Base-by-base conservation (phyloP, 345 rosid species). In the Hevea brasiliensis region DNA sequence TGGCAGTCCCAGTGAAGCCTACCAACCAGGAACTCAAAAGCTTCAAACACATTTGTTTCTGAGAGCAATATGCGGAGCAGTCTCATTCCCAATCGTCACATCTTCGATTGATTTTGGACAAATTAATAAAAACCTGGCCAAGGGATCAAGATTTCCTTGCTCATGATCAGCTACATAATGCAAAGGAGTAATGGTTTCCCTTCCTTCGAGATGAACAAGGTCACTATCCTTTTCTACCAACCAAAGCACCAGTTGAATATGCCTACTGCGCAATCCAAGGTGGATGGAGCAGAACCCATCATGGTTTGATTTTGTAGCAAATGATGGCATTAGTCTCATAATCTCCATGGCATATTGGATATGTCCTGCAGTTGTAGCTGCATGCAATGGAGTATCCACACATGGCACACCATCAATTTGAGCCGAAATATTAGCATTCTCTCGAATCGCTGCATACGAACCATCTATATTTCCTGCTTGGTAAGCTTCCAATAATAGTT, bases 381-480 rank as follows among this genome's bases (percentile, higher is more conserved):
- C 51, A 29, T 85, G 86, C 23, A 82, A 75, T 61, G 84, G 85
- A 60, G 80, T 82, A n/a, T 76, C 60, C 4, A 73, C 13, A 63
- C 80, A 85, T 0, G 84, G 74, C n/a, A 64, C 62, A 12, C 61
- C 0, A 58, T 79, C 76, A 27, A 77, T 51, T 13, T 56, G 53
- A 0, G 15, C 58, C 7, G 81, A 65, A 74, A 74, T 24, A 32
- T 71, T 23, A 12, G 74, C 71, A 68, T 80, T 60, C 9, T 68
- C 42, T 55, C 47, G 27, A 41, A 80, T 80, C 0, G 70, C 26
- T 50, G 70, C 71, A 35, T 85, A 80, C 21, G 80, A 62, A 0
- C 42, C 59, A 61, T 63, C 62, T 23, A 79, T 70, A 67, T 78
- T 60, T 68, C 82, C 81, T 12, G 56, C 57, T n/a, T 44, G 41